phyloP scores from a whole-genome alignment of 441 rosid genomes.

The Eruca vesicaria region DNA sequence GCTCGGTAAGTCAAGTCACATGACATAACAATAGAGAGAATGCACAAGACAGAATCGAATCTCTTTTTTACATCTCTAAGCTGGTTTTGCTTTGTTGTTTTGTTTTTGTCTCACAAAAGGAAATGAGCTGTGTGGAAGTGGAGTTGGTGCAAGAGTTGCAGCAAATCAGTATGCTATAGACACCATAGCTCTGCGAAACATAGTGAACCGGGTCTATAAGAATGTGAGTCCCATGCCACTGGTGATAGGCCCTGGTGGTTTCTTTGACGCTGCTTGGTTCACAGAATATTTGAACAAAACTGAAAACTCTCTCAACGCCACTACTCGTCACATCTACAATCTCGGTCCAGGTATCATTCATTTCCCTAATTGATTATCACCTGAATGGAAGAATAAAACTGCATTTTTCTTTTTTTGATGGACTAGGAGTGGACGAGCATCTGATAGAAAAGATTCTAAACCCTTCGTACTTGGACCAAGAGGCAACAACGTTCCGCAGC shows the following conservation, averaged over 20 bases:
- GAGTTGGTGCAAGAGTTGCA: constrained; percentile 74
- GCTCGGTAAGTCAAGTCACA: constrained; percentile 63
- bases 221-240: constrained; percentile 56
- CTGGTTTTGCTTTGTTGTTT: background rate
- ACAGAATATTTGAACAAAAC: constrained; percentile 55
- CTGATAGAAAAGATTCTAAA: constrained; percentile 80
- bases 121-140: constrained; percentile 79
- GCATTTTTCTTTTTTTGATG: constrained; percentile 30
- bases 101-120: constrained; percentile 41
- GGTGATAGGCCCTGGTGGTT: constrained; percentile 87
- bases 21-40: background rate
- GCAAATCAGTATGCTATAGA: constrained; percentile 78
- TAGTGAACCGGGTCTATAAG: constrained; percentile 53
- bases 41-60: background rate
- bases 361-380: background rate
- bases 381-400: background rate
- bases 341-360: constrained; percentile 82
- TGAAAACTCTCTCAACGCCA: constrained; percentile 46
- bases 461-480: constrained; percentile 70
- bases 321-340: constrained; percentile 89
- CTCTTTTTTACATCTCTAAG: background rate
- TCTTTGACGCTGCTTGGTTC: constrained; percentile 76
- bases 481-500: constrained; percentile 48
- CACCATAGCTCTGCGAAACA: constrained; percentile 49
- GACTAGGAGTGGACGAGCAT: constrained; percentile 69